Evolutionary conservation across 2,329 filamentous ascomycete genomes (phyloP), one percentile per base, ranked within the genome.

Genomic region (Didymella sp.): DNA sequence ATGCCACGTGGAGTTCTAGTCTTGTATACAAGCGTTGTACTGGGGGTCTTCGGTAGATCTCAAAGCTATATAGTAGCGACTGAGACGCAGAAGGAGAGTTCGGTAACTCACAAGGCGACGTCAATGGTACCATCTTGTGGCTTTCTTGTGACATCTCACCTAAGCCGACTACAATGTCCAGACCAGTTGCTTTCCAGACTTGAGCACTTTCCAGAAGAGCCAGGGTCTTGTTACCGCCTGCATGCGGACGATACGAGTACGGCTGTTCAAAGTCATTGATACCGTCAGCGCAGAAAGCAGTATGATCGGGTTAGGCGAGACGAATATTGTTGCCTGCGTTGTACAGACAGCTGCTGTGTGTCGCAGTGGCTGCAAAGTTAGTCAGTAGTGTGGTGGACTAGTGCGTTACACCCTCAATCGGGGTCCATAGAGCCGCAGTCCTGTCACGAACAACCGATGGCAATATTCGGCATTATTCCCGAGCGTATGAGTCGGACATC

Each of bases 81-180:
- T 17, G 25, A 33, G 31, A n/a, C n/a, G 9, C 19, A 49, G 37
- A 46, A 21, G 12, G n/a, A 35, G 27, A 47, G 7, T 25, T 4
- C 12, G 15, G 30, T 28, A 40, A 27, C 4, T 41, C 13, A 24
- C 17, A 21, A 44, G 37, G 30, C 22, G 25, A 37, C 43, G 37
- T 48, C 30, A 19, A 45, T 35, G 12, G 44, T 56, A 13, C 17
- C 30, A 48, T 40, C 24, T 25, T 33, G 48, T 48, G 54, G 54
- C 54, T 51, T 52, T 24, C 38, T 52, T 49, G 54, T 57, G 27
- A 38, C 30, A 57, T 57, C 48, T 57, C 43, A 57, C 38, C 37
- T 57, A 43, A 47, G 37, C 31, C 43, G 44, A 17, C 6, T 30
- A 6, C 27, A 17, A 27, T n/a, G 11, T n/a, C 24, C 17, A 31